These are phyloP conservation scores for Tricholoma flavovirens DNA, from an alignment of 768 basidiomycete species.

Conservation along the genomic window DNA sequence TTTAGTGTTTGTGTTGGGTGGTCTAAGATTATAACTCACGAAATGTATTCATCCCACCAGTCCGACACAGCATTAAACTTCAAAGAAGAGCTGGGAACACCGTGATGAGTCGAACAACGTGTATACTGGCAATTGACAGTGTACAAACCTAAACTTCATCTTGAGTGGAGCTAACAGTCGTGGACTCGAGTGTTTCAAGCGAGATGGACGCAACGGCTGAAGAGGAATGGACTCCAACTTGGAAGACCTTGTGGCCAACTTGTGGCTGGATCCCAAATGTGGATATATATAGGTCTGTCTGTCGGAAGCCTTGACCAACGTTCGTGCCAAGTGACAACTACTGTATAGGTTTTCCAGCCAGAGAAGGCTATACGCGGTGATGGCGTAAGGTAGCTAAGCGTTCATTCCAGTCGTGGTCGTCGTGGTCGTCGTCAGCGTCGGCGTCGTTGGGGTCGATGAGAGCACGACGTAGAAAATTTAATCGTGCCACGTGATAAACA, in stretches of 20 bases:
- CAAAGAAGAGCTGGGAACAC: constrained; percentile 59
- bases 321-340: too few relatives aligned
- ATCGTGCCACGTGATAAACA: too few relatives aligned
- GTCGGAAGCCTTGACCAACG: too few relatives aligned
- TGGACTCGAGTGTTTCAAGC: constrained; percentile 14
- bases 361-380: too few relatives aligned
- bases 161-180: constrained; percentile 21
- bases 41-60: constrained; percentile 91
- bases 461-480: too few relatives aligned
- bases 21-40: constrained; percentile 42
- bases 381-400: too few relatives aligned
- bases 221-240: constrained; percentile 37
- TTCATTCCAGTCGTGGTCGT: too few relatives aligned
- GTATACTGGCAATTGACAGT: background rate
- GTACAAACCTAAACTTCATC: constrained; percentile 62
- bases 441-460: too few relatives aligned
- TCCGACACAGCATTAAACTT: constrained; percentile 90
- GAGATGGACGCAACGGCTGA: constrained; percentile 20
- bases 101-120: background rate
- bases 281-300: too few relatives aligned
- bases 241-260: too few relatives aligned
- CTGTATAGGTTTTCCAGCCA: too few relatives aligned
- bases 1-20: background rate
- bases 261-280: background rate
- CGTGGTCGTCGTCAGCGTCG: too few relatives aligned